Evolutionary conservation across 2,329 filamentous ascomycete species (phyloP).

Genomic region (Exophiala sp.): DNA sequence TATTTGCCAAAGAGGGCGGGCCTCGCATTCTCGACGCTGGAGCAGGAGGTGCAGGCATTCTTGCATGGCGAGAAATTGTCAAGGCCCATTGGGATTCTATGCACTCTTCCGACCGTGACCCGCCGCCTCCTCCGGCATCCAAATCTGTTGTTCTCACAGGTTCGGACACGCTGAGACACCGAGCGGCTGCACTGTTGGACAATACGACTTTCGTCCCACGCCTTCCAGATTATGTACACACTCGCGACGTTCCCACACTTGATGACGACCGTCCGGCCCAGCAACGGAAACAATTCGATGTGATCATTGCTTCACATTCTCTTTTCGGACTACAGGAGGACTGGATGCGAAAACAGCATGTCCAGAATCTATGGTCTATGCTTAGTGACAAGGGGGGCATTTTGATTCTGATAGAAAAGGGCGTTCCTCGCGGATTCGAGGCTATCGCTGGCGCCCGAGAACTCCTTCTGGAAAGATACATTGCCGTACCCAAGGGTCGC

Average conservation of each 20-base stretch:
- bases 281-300: conserved; percentile 72
- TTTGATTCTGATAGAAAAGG: conserved; percentile 83
- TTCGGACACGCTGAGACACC: conserved; percentile 66
- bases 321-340: conserved; percentile 71
- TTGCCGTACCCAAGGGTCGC: conserved; percentile 45
- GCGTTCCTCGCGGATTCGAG: conserved; percentile 85
- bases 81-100: conserved; percentile 74
- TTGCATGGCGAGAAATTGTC: conserved; percentile 64
- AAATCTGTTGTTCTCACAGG: conserved; percentile 77
- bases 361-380: conserved; percentile 86
- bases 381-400: conserved; percentile 79
- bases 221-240: conserved; percentile 76
- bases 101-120: conserved; percentile 38
- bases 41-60: conserved; percentile 54
- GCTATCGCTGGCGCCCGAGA: conserved; percentile 79
- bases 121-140: conserved; percentile 51
- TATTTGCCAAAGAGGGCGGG: conserved; percentile 52
- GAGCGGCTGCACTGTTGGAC: conserved; percentile 69
- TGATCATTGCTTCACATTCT: conserved; percentile 83
- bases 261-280: conserved; percentile 50
- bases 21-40: conserved; percentile 57
- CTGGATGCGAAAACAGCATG: conserved; percentile 67
- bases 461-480: conserved; percentile 68
- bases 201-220: conserved; percentile 90
- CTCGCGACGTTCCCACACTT: conserved; percentile 51